Base-by-base conservation (phyloP, 768 basidiomycete genomes). In the Clitopilus passeckerianus region DNA sequence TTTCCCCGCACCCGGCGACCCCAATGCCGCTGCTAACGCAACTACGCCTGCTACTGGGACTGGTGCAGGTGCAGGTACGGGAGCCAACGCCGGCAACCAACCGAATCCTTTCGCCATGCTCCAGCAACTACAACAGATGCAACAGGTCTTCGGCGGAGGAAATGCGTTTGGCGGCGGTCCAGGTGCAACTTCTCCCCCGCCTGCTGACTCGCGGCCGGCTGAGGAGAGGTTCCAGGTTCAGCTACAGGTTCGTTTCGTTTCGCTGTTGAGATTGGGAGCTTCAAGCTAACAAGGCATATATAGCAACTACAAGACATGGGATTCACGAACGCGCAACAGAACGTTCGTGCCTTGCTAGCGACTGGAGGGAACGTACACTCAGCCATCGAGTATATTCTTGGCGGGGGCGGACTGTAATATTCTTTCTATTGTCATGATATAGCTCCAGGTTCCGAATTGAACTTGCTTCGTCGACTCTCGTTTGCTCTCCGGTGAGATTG, bases 281-380 rank as follows among this genome's bases (percentile, higher is more conserved):
- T 20, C 8, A 44, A 35, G 18, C 46, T 34, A 53, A 33, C 35
- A n/a, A 35, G 50, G 57, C 33, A 41, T 24, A 57, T 15, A 10
- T 64, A 93, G 90, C 93, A 95, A 87, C 72, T 98, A 67, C 89
- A 93, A 69, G 91, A 90, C 60, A 98, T 98, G 96, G 95, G 93
- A 1, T 93, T 98, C 72, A 84, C 81, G 56, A 94, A 96, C 59
- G 93, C 93, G 7, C 71, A 83, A 43, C 91, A 94, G 80, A 98
- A 98, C 70, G 80, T 98, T 6, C 81, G 95, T 4, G 95, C 96
- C 5, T 76, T 98, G 44, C 80, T 93, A 8, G 93, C 92, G 54
- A 95, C 94, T 0, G 93, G 86, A n/a, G 95, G 95, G 10, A 95
- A 94, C 66, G 92, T 97, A 16, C 85, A 97, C 69, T 81, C 86